Evolutionary conservation across 2,329 filamentous ascomycete genomes (phyloP), one percentile per base, ranked within the genome.

Genomic region (Penicillium sp.): DNA sequence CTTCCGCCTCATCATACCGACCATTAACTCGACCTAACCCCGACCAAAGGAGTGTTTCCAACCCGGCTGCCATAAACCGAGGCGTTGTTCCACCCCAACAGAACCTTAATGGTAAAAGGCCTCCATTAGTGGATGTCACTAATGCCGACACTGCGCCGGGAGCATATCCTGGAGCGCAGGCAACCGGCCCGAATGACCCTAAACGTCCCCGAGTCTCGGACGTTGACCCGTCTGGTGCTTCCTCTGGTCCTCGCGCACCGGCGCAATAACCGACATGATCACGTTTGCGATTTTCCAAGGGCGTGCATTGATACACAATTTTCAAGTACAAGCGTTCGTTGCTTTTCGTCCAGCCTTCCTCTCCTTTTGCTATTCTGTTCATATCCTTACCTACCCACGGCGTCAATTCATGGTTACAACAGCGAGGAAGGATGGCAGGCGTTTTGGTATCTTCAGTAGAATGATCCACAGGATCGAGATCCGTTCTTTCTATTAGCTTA

Each of bases 71-170:
- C 4, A 51, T 50, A 25, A 62, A 60, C n/a, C 53, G 62, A 35
- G 50, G 44, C 22, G 45, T 46, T 3, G 50, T 60, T 25, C 54
- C 52, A 30, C 64, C 62, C 4, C 64, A 63, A 10, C 62, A 64
- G 25, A 69, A 68, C 46, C 25, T 59, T 4, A 71, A 72, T 25
- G 69, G 70, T 9, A 75, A 74, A 53, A 67, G 73, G 30, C 72
- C 71, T 22, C 72, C 73, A 7, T 55, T 76, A 22, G 66, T 61
- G n/a, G 73, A 75, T 49, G 64, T 75, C 41, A 75, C 73, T n/a
- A 76, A 76, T 56, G 64, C 62, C 28, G 54, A 54, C 18, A 41
- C 58, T 19, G 51, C 50, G 10, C 33, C 62, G 27, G 56, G 56
- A 12, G 49, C 54, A 27, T 54, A 51, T 41, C 55, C 61, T 45